Conservation (phyloP, 2,329 filamentous ascomycete species). For the Aspergillus bombycis region DNA sequence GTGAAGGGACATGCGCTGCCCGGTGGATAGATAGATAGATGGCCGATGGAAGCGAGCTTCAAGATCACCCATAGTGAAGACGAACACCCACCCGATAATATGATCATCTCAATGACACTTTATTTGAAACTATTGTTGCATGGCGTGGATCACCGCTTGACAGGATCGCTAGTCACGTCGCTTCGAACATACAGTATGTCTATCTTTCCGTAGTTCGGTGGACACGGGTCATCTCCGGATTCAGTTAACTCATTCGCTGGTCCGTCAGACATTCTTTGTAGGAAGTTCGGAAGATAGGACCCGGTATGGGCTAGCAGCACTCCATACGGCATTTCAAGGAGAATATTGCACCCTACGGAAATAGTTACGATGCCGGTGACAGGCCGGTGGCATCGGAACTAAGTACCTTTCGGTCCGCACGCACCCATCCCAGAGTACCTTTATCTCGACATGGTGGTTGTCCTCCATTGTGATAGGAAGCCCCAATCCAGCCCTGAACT, state of each 20-base stretch:
- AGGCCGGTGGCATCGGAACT: not conserved
- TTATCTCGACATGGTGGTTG: not conserved
- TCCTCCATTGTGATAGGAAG: not conserved
- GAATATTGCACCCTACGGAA: not conserved
- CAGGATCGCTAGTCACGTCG: not conserved
- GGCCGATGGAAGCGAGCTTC: not conserved
- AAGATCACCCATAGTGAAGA: not conserved
- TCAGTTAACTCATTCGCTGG: not conserved
- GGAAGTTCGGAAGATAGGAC: not conserved
- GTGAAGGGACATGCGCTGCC: not conserved
- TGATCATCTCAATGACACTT: not conserved
- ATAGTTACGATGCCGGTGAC: not conserved
- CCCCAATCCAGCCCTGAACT: not conserved
- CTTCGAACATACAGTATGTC: not conserved
- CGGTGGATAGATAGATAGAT: not conserved
- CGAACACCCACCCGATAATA: not conserved
- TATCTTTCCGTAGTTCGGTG: not conserved
- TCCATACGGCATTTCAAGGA: not conserved
- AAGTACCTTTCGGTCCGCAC: not conserved
- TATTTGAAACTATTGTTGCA: conserved; percentile 13
- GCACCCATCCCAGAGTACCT: not conserved
- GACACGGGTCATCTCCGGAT: not conserved
- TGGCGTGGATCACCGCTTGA: conserved; percentile 7
- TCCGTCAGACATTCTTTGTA: not conserved
- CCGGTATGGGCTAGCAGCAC: not conserved